A percentile compares a stretch with the other conserved stretches of the same genome.
Conservation (phyloP, 2,329 filamentous ascomycete species). For the Calonectria pauciramosa region DNA sequence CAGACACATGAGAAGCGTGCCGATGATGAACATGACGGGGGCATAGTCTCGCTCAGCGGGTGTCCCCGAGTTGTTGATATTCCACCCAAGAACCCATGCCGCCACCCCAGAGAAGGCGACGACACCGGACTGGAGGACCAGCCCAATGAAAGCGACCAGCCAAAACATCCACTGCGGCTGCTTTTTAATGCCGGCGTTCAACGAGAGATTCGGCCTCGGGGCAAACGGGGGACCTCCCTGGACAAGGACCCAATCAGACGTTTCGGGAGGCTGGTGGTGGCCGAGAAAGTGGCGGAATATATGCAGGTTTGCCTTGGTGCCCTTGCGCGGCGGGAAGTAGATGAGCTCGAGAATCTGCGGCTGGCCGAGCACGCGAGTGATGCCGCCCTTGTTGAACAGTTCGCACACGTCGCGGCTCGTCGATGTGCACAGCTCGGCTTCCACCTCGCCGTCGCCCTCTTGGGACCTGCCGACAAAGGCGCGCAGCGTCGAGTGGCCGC, state of each 20-base stretch:
- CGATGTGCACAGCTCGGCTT: constrained; percentile 57
- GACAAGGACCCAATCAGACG: neutral
- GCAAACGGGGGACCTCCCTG: neutral
- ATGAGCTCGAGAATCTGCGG: constrained; percentile 47
- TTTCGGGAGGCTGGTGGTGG: neutral
- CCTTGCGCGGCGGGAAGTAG: neutral
- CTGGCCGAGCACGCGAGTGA: constrained; percentile 50
- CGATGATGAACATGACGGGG: constrained; percentile 2
- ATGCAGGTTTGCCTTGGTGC: neutral
- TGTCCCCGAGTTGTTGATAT: neutral
- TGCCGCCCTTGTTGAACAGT: constrained; percentile 49
- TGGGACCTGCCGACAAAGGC: constrained; percentile 56
- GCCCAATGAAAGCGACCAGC: neutral
- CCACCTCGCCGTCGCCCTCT: constrained; percentile 49
- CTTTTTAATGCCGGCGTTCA: neutral
- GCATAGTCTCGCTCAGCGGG: neutral
- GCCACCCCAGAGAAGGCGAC: neutral
- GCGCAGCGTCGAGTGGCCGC: constrained; percentile 45
- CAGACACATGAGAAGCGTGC: neutral
- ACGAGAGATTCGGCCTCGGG: neutral
- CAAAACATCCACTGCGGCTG: neutral
- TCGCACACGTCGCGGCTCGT: constrained; percentile 51
- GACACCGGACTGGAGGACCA: neutral
- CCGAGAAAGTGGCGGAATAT: neutral
- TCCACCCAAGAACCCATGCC: neutral